phyloP scores from a whole-genome alignment of 225 moss, liverwort and hornwort genomes.

The Physcomitrium patens region DNA sequence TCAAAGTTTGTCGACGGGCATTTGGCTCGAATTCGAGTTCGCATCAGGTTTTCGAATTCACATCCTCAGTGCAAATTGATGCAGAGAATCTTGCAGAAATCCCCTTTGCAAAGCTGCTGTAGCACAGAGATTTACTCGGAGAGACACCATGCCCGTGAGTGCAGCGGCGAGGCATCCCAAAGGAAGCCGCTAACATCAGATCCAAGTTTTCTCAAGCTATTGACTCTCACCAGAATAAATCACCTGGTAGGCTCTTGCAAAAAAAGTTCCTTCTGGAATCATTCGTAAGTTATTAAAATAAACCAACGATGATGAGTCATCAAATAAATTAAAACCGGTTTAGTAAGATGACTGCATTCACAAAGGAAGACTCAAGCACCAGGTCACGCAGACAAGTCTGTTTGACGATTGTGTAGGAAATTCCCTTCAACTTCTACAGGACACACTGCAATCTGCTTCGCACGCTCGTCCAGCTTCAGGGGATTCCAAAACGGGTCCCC shows the following conservation, averaged over 20 bases:
- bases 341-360: background rate
- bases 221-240: slow-evolving; percentile 8
- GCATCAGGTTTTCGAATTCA: background rate
- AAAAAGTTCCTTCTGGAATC: too few relatives aligned
- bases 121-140: background rate
- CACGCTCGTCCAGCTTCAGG: slow-evolving; percentile 29
- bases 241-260: slow-evolving; percentile 9
- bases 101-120: background rate
- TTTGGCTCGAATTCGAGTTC: background rate
- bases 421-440: slow-evolving; percentile 24
- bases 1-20: too few relatives aligned
- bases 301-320: background rate
- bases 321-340: background rate
- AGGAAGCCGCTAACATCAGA: slow-evolving; percentile 3
- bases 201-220: slow-evolving; percentile 34
- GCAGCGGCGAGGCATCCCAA: background rate
- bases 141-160: background rate
- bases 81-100: background rate
- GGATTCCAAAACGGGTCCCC: slow-evolving; percentile 19
- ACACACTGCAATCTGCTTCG: slow-evolving; percentile 24
- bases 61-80: background rate
- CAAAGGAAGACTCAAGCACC: background rate
- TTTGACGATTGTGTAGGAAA: slow-evolving; percentile 31
- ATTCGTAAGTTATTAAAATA: too few relatives aligned
- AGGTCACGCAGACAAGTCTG: background rate